phyloP scores from a whole-genome alignment of 257 asterid genomes.

The Rauvolfia tetraphylla region DNA sequence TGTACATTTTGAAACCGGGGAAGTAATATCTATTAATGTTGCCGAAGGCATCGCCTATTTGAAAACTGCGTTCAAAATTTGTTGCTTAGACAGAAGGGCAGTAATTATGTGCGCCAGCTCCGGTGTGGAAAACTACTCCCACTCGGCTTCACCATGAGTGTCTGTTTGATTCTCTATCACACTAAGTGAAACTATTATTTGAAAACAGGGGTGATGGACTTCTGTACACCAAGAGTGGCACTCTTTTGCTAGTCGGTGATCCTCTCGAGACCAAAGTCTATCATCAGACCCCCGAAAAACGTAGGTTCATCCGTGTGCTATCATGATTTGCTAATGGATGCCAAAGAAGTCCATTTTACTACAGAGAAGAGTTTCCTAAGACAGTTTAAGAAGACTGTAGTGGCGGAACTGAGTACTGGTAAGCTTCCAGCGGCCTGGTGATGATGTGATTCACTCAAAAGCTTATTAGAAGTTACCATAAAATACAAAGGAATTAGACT shows the following conservation, averaged over 20 bases:
- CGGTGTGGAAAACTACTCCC: neutral
- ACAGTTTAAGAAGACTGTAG: neutral
- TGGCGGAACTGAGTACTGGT: neutral
- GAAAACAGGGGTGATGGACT: neutral
- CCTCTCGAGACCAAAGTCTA: neutral
- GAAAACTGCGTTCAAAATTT: no score
- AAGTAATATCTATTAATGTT: no score
- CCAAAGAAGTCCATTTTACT: neutral
- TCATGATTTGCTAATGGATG: neutral
- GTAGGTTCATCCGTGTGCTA: neutral
- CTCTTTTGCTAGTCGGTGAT: neutral
- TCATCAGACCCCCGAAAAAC: neutral
- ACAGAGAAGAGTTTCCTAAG: neutral
- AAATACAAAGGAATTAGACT: constrained; percentile 18
- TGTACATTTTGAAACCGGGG: no score
- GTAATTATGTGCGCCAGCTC: no score
- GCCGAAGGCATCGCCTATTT: no score
- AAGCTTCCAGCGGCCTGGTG: constrained; percentile 12
- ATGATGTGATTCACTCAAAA: constrained; percentile 25
- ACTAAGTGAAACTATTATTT: neutral
- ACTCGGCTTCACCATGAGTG: neutral
- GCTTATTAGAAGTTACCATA: constrained; percentile 10
- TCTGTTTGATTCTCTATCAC: neutral
- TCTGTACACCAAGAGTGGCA: constrained; percentile 4
- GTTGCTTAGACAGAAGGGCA: no score